Evolutionary conservation across 2,329 filamentous ascomycete genomes (phyloP), one percentile per base, ranked within the genome.

Genomic region (Dactylellina drechsleri): DNA sequence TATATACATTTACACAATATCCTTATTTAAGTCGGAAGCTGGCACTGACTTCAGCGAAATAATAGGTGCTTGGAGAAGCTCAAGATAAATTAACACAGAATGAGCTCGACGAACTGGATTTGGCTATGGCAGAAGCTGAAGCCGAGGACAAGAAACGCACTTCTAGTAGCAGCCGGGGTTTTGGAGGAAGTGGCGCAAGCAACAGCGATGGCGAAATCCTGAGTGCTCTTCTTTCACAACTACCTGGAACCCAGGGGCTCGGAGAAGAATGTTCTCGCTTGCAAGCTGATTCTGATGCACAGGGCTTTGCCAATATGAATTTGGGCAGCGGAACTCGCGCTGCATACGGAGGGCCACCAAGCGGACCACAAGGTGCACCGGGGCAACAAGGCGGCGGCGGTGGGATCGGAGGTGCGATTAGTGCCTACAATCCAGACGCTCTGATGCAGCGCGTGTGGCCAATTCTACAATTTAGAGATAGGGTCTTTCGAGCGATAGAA

Each of bases 381-480:
- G 47, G 47, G 12, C 15, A 13, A 23, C 15, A 18, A 8, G 41
- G 36, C 31, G 18, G 12, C 4, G 58, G 50, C n/a, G 36, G 31
- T 28, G 61, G 60, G 0, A 52, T 23, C 13, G 58, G 70, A 20
- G 52, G 57, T 10, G 28, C 58, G n/a, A 61, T 70, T 28, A 70
- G 52, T 18, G 65, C 65, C 20, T 77, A 73, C 57, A 77, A 78
- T 79, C 90, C 91, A 0, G 87, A 91, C 78, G 89, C 92, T 82
- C 90, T 90, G 0, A 87, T 90, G 13, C 85, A 86, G 45, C 89
- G 96, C 83, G 97, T 99, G 77, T 98, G 98, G 80, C 95, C 95
- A 0, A 97, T 99, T 74, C 86, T 99, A 0, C 87, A 92, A 74
- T 99, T 98, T 85, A 88, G 94, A 73, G 95, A 99, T 84, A 95